Base-by-base conservation (phyloP, 148 eudicot species). In the Nyssa sinensis region DNA sequence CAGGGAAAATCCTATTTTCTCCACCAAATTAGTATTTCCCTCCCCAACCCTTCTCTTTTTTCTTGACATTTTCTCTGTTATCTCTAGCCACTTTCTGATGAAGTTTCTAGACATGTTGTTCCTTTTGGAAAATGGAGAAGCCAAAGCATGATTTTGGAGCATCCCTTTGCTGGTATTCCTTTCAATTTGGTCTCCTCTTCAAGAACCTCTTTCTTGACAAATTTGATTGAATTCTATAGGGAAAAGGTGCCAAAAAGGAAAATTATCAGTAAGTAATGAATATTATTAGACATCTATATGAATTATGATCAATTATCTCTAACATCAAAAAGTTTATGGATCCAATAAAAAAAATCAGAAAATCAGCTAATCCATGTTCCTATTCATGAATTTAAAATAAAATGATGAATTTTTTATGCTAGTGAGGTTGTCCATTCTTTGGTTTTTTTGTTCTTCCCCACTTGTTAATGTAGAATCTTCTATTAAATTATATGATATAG, bases 111-210 rank as follows among this genome's bases (percentile, higher is more conserved):
- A 35, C 51, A 66, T 75, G 66, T 32, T 72, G 79, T 81, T 82
- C 66, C 69, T 47, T 77, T 78, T 24, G 93, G 78, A 28, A 81
- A 70, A 33, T 80, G 89, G 34, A 92, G 72, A 71, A 83, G 81
- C 98, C 97, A 91, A 0, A 90, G 79, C 81, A 91, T 75, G 67
- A 90, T 79, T 79, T 82, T 94, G 32, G 91, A 90, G 85, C 98
- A 94, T 67, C 86, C 93, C 24, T 84, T 81, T 51, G 81, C 58
- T 66, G 98, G 93, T 47, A 92, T 84, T 68, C 98, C 98, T 68
- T 84, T 87, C 71, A 94, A 55, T 59, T 84, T 82, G 35, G 91
- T 88, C 74, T 92, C 97, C 70, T 90, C 98, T 73, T 94, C 97
- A 68, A 80, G 82, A 34, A 86, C 86, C 73, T 92, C 95, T 65